Percentiles rank a stretch among this genome's conserved stretches.
Evolutionary conservation across 2,329 filamentous ascomycete species (phyloP).

Genomic region (Boeremia lycopersici): DNA sequence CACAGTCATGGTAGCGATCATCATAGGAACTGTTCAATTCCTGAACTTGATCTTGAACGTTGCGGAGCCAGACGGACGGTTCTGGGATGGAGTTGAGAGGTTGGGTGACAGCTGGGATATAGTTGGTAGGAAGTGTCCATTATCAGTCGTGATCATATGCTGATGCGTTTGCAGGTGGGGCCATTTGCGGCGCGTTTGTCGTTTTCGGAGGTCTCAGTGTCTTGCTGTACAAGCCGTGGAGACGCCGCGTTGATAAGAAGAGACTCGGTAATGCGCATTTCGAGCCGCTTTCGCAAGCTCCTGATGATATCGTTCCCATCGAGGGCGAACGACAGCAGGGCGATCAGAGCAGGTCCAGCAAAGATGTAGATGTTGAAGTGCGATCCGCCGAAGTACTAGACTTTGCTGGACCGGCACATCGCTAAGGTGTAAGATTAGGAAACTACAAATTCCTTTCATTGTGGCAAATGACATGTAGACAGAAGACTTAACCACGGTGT

Average conservation of each 20-base stretch:
- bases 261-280: conserved; percentile 37
- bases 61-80: conserved; percentile 72
- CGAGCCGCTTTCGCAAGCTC: conserved; percentile 30
- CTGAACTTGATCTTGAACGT: conserved; percentile 79
- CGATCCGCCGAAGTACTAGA: conserved; percentile 25
- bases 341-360: neutral
- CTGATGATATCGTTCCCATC: neutral
- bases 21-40: conserved; percentile 86
- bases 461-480: neutral
- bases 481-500: neutral
- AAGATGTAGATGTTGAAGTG: conserved; percentile 21
- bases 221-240: conserved; percentile 80
- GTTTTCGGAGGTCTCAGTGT: conserved; percentile 77
- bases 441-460: neutral
- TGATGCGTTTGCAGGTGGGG: conserved; percentile 55
- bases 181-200: conserved; percentile 84
- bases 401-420: conserved; percentile 20
- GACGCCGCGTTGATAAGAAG: conserved; percentile 60
- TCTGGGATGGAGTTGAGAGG: conserved; percentile 85
- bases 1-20: conserved; percentile 81
- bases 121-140: conserved; percentile 50
- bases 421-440: neutral
- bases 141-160: neutral
- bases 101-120: conserved; percentile 46
- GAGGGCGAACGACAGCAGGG: conserved; percentile 20